Base-by-base conservation (phyloP, 1,139 yeast genomes). In the Diutina sp. region DNA sequence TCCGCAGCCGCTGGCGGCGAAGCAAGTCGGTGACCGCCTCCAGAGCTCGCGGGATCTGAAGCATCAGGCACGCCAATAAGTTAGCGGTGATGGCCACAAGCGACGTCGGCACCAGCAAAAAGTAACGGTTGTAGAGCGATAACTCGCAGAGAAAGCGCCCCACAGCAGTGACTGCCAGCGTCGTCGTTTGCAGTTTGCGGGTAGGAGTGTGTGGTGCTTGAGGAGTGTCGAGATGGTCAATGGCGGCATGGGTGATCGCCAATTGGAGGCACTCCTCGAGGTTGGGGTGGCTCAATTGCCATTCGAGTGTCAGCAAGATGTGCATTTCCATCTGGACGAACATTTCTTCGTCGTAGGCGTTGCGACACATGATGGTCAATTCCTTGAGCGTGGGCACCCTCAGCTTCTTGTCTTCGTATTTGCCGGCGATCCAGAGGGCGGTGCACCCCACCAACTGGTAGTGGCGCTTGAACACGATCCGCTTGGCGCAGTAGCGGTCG, bases 271-370 rank as follows among this genome's bases (percentile, higher is more conserved):
- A 78, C 56, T 83, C 87, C 65, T 84, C 87, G 56, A 83, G 72
- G 52, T 79, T 73, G 5, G 88, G 86, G 57, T 80, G 84, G 51
- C 84, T 81, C 56, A 89, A 68, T 12, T 79, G 74, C 99, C 99
- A 93, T 57, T 88, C 88, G 57, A 93, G 73, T 1, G 98, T 90
- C 57, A 83, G 73, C 57, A 93, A 74, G 51, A 93, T 86, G 69
- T 93, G 98, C 70, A 83, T 82, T 71, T 93, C 98, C 98, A 93
- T 93, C 69, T 91, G 97, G 52, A 86, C 78, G 71, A 93, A 90
- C 95, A 91, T 90, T 60, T 86, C 85, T 62, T 84, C 86, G 61
- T 90, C 96, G 67, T 90, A 91, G 14, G 90, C 90, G 64, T 84
- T 82, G 60, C 96, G 80, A 70, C 97, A 89, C 84, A 90, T 81